Percentiles rank a stretch among this genome's conserved stretches.
These are phyloP conservation scores for Xylaria acuta DNA, from an alignment of 495 filamentous ascomycete species.

Conservation along the genomic window DNA sequence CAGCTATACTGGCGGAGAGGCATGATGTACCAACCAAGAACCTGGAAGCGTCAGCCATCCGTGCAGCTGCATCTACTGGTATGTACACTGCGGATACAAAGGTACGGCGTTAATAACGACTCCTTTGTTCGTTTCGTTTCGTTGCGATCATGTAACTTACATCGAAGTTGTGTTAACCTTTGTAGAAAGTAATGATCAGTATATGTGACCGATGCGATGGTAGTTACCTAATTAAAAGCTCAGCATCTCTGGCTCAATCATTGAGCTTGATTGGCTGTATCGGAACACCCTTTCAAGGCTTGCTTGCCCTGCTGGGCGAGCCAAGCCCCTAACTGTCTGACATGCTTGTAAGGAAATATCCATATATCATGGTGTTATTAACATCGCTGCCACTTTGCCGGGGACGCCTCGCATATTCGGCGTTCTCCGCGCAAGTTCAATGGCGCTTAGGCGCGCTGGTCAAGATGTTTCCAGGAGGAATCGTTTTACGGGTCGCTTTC, in stretches of 20 bases:
- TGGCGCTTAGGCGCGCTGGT: constrained; percentile 5
- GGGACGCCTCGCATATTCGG: not conserved
- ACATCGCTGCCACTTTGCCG: not conserved
- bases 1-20: not conserved
- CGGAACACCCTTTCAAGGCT: not conserved
- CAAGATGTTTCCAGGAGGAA: not conserved
- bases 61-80: not conserved
- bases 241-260: not conserved
- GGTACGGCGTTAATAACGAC: not conserved
- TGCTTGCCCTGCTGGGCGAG: constrained; percentile 10
- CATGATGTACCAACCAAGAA: not conserved
- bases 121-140: not conserved
- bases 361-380: not conserved
- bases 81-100: not conserved
- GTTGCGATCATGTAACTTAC: not conserved
- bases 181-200: not conserved
- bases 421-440: not conserved
- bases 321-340: not conserved
- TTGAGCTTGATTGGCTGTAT: not conserved
- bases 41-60: not conserved
- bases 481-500: not conserved
- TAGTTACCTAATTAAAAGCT: not conserved
- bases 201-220: not conserved
- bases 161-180: not conserved
- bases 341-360: constrained; percentile 6